Base-by-base conservation (phyloP, 2,329 filamentous ascomycete genomes). In the Penicillium sp. region DNA sequence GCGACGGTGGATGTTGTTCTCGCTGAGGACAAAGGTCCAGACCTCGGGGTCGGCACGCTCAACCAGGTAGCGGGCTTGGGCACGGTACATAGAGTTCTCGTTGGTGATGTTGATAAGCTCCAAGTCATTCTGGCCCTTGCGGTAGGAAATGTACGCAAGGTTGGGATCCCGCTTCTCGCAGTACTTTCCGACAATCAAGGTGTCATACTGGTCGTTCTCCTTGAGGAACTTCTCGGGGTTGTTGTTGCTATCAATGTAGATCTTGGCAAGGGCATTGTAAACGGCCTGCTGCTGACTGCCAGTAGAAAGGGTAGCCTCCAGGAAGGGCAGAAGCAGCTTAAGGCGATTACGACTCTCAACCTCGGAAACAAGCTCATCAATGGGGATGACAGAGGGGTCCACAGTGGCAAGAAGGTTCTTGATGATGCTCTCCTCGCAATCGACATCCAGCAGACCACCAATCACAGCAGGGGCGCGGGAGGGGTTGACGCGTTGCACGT, bases 1-100 rank as follows among this genome's bases (percentile, higher is more conserved):
- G 56, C 94, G 88, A 41, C 94, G 89, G 73, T 97, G 91, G 60
- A 96, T 85, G 77, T 99, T 99, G 83, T 97, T 97, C 67, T 91
- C 87, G 73, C 89, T 96, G 31, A 99, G 83, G 14, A 97, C 94
- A 71, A 97, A 99, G 50, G 83, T 82, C 95, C 95, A 99, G 46
- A 99, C 86, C 73, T 99, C 94, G 2, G 81, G 74, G 69, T 99
- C 94, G 35, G 90, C 89, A 63, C 94, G 88, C 68, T 97, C 92
- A 50, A 99, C 81, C 23, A 99, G 83, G 75, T 99, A 99, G 35
- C 94, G 89, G 55, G 92, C 93, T 76, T 99, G 94, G n/a, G 90
- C 90, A 68, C 92, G 89, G 83, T 96, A 99, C 94, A 99, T 99
- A n/a, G 90, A 88, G 78, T 99, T 99, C 77, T 99, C 95, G 67